Evolutionary conservation across 176 grass and related monocot species (phyloP), one percentile per base, ranked within the genome.

Genomic region (Carex littledalei): DNA sequence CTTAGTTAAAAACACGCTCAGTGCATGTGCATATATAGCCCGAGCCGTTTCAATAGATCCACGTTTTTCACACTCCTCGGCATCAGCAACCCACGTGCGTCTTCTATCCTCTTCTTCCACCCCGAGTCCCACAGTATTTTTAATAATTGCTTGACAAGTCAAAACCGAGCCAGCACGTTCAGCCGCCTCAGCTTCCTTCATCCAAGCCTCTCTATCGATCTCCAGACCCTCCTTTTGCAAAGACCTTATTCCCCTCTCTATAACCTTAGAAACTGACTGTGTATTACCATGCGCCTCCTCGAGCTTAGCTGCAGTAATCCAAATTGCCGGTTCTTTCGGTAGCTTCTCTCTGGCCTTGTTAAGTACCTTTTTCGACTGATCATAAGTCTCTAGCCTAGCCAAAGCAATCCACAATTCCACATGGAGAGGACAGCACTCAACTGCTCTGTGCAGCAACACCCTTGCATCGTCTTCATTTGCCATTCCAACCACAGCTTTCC

Each of bases 41-140:
- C 94, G 90, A 62, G 94, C 94, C 21, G 94, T 97, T 88, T 97
- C 94, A 87, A 97, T 88, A 1, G 94, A 97, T 70, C 94, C 92
- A 72, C 92, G 92, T 56, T 97, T 97, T 85, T 97, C 92, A 70
- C 94, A 97, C 84, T 97, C 94, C 81, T 97, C 94, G 15, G 94
- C 94, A 88, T 97, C 94, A 86, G 94, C 94, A 91, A 97, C 94
- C 94, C 94, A 97, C 12, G 94, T 97, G 29, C 89, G 89, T 67
- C 94, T 94, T 67, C 94, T 82, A 83, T 94, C 94, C 85, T 97
- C 94, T 70, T 94, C 92, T 41, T 97, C 94, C 80, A 97, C 94
- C 5, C 94, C 94, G 41, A 92, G 69, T 59, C 94, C 92, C 67
- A 97, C 92, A n/a, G 94, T 97, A 63, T 82, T 91, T 62, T 92